Conservation (phyloP, 2,329 filamentous ascomycete species). For the Colletotrichum limetticola region DNA sequence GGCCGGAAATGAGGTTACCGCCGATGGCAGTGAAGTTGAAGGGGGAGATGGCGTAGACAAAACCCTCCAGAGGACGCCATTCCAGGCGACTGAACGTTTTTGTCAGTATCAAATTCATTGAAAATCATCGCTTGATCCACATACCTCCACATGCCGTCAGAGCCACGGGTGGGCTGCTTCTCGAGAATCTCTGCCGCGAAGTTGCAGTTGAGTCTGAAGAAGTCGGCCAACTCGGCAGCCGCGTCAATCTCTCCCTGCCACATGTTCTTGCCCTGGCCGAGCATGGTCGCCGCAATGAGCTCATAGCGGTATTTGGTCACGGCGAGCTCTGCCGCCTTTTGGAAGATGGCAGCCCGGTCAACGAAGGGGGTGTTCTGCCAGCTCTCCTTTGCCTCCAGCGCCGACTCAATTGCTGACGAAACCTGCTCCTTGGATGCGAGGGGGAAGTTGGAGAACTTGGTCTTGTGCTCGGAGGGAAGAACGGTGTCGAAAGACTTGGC, state of each 20-base stretch:
- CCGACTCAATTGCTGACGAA: slow-evolving; percentile 77
- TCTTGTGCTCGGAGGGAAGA: slow-evolving; percentile 47
- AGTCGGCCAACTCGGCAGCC: slow-evolving; percentile 91
- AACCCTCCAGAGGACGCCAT: slow-evolving; percentile 90
- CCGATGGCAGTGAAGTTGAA: slow-evolving; percentile 99
- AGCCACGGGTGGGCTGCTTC: slow-evolving; percentile 86
- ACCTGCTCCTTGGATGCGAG: slow-evolving; percentile 47
- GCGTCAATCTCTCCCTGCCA: slow-evolving; percentile 99
- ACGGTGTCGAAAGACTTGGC: slow-evolving; percentile 43
- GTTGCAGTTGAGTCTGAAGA: slow-evolving; percentile 92
- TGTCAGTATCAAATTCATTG: background rate
- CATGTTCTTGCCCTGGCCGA: slow-evolving; percentile 97
- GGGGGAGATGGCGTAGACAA: slow-evolving; percentile 92
- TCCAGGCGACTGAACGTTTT: slow-evolving; percentile 72
- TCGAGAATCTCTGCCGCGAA: slow-evolving; percentile 92
- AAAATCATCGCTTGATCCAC: background rate
- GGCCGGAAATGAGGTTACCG: slow-evolving; percentile 84
- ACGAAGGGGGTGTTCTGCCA: slow-evolving; percentile 92
- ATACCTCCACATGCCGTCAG: slow-evolving; percentile 81
- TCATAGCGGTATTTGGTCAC: slow-evolving; percentile 95
- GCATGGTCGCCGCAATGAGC: slow-evolving; percentile 94
- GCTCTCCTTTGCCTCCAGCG: slow-evolving; percentile 83
- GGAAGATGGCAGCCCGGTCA: slow-evolving; percentile 91
- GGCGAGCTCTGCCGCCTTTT: slow-evolving; percentile 94
- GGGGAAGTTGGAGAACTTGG: slow-evolving; percentile 48